Conservation (phyloP, 2,329 filamentous ascomycete genomes). For the Aspergillus sp. region DNA sequence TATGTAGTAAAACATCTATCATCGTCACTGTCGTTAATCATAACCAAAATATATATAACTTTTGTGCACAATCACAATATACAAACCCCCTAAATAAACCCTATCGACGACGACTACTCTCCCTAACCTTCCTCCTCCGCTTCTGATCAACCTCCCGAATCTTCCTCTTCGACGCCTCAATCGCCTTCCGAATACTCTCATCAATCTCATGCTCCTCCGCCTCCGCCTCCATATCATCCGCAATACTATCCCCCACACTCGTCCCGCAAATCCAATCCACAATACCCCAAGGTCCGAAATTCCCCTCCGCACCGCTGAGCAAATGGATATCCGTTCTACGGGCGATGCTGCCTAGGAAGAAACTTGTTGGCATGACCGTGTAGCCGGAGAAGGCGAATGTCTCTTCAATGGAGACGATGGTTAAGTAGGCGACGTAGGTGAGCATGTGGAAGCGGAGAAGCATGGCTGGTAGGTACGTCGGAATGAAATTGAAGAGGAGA, state of each 20-base stretch:
- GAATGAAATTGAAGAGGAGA: constrained; percentile 49
- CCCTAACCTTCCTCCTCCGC: constrained; percentile 7
- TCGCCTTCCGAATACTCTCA: constrained; percentile 23
- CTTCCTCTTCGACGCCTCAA: constrained; percentile 27
- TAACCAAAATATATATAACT: neutral
- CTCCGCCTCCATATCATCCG: constrained; percentile 45
- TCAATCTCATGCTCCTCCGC: constrained; percentile 28
- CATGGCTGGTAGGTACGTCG: constrained; percentile 51
- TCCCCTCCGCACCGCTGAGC: constrained; percentile 39
- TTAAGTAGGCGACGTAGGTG: constrained; percentile 51
- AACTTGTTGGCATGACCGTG: constrained; percentile 50
- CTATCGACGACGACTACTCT: constrained; percentile 2
- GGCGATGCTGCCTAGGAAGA: constrained; percentile 54
- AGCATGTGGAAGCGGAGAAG: constrained; percentile 55
- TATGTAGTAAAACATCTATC: neutral
- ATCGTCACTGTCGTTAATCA: neutral
- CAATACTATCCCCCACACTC: constrained; percentile 37
- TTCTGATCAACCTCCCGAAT: constrained; percentile 14
- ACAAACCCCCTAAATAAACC: neutral
- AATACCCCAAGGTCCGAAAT: constrained; percentile 42
- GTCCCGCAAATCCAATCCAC: constrained; percentile 41
- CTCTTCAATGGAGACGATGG: constrained; percentile 52
- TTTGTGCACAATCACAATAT: neutral
- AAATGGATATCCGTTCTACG: constrained; percentile 52
- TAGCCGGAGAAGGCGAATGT: constrained; percentile 57